Base-by-base conservation (phyloP, 2,329 filamentous ascomycete species). In the Xylaria sp. region DNA sequence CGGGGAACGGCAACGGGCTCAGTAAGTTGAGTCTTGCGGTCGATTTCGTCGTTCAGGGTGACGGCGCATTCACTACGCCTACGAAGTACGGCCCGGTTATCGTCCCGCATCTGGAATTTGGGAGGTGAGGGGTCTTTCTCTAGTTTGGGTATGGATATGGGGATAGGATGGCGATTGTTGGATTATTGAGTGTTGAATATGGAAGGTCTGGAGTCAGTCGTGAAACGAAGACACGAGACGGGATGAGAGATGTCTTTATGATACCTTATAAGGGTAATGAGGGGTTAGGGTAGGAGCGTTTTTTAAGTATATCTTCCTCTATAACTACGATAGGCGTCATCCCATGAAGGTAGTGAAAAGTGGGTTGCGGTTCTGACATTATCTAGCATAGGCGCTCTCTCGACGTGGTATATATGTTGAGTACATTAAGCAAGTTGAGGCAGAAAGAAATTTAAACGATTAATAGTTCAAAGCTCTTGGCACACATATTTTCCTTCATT, bases 61-160 rank as follows among this genome's bases (percentile, higher is more conserved):
- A 97, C 73, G 92, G 92, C 0, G 87, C 89, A 0, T 95, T 91
- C 79, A 91, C 88, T 44, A 86, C 87, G 71, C 93, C 96, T 54
- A 94, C 96, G 72, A 99, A 99, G 82, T 99, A 97, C 78, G 96
- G 96, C 0, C 96, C 96, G 11, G 96, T 99, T 17, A 94, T 98
- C 80, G 90, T 99, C 73, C 96, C 96, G 44, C 94, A 90, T 79
- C 80, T 95, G 69, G 92, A 94, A 78, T 91, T 89, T 81, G 92
- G 92, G 22, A 82, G 88, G 73, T 92, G 27, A 66, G 33, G n/a
- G 5, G 49, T 1, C 38, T 15, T 45, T 22, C 5, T 17, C 36
- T 49, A 29, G 22, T 27, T 9, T 49, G 5, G 45, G 45, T 10
- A 22, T 5, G 22, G 45, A 7, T 7, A 22, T 11, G 20, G 38